Conservation (phyloP, 352 stramenopile genomes). For the Blastocystis sp. region DNA sequence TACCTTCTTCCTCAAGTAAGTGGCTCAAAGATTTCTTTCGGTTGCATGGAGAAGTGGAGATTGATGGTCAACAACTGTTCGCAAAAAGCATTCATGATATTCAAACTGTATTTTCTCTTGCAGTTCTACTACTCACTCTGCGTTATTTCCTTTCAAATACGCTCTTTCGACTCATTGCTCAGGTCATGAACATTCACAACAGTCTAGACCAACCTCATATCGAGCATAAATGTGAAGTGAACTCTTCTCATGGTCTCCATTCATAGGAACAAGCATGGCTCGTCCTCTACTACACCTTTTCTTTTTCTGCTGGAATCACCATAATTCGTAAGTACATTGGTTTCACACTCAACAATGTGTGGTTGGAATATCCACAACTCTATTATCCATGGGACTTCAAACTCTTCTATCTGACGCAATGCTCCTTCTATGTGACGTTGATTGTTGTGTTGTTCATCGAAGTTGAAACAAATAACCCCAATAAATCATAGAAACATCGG, state of each 20-base stretch:
- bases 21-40: conserved; percentile 1
- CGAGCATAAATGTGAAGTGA: conserved; percentile 40
- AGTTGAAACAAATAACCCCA: not conserved
- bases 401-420: conserved; percentile 33
- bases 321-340: conserved; percentile 10
- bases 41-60: not conserved
- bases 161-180: conserved; percentile 19
- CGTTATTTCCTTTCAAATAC: conserved; percentile 49
- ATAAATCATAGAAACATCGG: conserved; percentile 34
- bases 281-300: conserved; percentile 48
- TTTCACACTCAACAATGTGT: conserved; percentile 46
- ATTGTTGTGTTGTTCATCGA: conserved; percentile 34
- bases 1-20: not conserved
- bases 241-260: not conserved
- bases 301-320: conserved; percentile 20
- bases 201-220: not conserved
- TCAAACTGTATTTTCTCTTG: not conserved
- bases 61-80: not conserved
- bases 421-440: conserved; percentile 16
- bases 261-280: conserved; percentile 25
- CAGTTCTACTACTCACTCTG: not conserved
- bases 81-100: conserved; percentile 37
- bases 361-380: conserved; percentile 39
- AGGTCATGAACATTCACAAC: not conserved
- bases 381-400: conserved; percentile 39